phyloP scores from a whole-genome alignment of 768 basidiomycete species.

The Trametes cinnabarina region DNA sequence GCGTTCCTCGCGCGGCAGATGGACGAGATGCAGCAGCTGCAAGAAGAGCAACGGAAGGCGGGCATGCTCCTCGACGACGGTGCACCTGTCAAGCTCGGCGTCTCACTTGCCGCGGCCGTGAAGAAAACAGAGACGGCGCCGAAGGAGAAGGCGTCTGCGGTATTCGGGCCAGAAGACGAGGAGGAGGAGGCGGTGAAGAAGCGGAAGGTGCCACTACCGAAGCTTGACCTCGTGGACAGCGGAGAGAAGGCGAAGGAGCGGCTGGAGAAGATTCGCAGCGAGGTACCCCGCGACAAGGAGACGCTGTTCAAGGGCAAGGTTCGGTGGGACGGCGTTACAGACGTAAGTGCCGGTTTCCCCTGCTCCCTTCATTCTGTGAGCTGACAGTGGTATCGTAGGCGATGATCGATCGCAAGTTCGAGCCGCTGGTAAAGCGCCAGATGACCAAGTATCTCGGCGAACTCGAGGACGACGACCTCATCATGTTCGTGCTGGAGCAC shows the following conservation, averaged over 20 bases:
- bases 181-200: conserved; percentile 78
- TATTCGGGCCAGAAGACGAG: conserved; percentile 85
- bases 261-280: conserved; percentile 70
- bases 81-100: conserved; percentile 83
- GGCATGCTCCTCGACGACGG: conserved; percentile 90
- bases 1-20: conserved; percentile 91
- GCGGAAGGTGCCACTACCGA: conserved; percentile 82
- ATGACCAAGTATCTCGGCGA: conserved; percentile 90
- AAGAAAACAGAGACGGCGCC: conserved; percentile 44
- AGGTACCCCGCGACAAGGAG: conserved; percentile 77
- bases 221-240: conserved; percentile 85
- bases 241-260: conserved; percentile 77
- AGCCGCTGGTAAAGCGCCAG: conserved; percentile 76
- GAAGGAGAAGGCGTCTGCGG: conserved; percentile 46
- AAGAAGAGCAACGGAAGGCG: conserved; percentile 87
- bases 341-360: conserved; percentile 52
- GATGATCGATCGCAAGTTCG: conserved; percentile 82
- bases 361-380: neutral
- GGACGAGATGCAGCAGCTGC: conserved; percentile 92
- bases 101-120: conserved; percentile 57
- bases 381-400: conserved; percentile 43
- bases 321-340: conserved; percentile 87
- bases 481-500: conserved; percentile 92
- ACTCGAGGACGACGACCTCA: conserved; percentile 89
- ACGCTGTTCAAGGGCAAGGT: conserved; percentile 80